These are phyloP conservation scores for Botrytis galanthina DNA, from an alignment of 2,329 filamentous ascomycete genomes.

Conservation along the genomic window DNA sequence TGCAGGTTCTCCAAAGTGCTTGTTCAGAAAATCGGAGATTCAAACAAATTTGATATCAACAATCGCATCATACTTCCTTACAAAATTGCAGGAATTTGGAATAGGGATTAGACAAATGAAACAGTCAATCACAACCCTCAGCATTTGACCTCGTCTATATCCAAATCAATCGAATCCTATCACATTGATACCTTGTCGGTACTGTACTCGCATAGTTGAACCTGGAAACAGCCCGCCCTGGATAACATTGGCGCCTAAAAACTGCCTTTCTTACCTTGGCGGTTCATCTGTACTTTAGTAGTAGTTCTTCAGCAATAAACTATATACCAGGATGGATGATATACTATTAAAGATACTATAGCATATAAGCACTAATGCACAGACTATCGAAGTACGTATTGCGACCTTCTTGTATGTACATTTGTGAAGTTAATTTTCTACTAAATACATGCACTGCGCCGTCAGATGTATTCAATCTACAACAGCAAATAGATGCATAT, in stretches of 20 bases:
- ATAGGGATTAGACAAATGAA: background rate
- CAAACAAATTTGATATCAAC: background rate
- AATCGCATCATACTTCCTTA: background rate
- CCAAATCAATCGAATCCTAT: background rate
- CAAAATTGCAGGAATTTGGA: background rate
- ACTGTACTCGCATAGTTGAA: background rate
- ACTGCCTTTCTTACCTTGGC: background rate
- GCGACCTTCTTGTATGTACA: too few species aligned
- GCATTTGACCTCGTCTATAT: background rate
- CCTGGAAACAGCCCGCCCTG: background rate
- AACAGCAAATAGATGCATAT: background rate
- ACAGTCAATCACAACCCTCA: background rate
- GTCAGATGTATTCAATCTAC: background rate
- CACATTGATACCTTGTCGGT: background rate
- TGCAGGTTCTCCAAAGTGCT: background rate
- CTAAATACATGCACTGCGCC: background rate
- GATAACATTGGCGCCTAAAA: background rate
- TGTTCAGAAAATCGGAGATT: background rate
- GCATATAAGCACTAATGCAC: too few species aligned
- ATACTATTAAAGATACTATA: too few species aligned
- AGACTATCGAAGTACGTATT: too few species aligned
- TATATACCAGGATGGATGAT: too few species aligned
- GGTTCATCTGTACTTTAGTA: background rate
- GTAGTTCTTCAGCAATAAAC: background rate
- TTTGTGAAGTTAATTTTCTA: too few species aligned